Evolutionary conservation across 1,139 yeast genomes (phyloP), one percentile per base, ranked within the genome.

Genomic region (Scheffersomyces illinoinensis): DNA sequence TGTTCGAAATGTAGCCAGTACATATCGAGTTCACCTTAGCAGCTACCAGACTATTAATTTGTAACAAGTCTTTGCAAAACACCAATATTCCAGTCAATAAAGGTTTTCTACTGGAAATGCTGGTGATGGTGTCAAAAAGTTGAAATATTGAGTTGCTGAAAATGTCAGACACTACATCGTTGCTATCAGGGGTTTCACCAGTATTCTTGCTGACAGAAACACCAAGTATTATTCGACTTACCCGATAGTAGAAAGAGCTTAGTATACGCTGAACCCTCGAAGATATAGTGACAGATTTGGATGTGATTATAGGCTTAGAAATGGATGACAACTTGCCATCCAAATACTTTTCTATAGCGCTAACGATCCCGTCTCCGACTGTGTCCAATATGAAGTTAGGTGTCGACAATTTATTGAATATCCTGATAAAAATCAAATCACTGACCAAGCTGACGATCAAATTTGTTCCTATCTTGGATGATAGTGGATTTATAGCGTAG

Each of bases 361-460:
- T 64, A 43, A 62, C 56, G 24, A 67, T 56, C 7, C 66, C 57
- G 48, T 56, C 54, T 6, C 57, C 43, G 1, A 62, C 54, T 21
- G 67, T 64, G 3, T 64, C 66, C 12, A 76, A 58, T 0, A 78
- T 61, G 55, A 79, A 78, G 8, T 68, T 66, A 0, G 78, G 78
- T 2, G 74, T 63, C 1, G 80, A 63, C 18, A 79, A 60, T 61
- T 72, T 74, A 1, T 63, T 67, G 5, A 78, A 59, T 0, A 73
- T 59, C 56, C 76, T 76, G 12, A 59, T 68, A 12, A 80, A 56
- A 8, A 80, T 76, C 60, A 79, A 64, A 63, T 80, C 83, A 8
- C 78, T 73, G 48, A 78, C 58, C 18, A 78, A 60, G 3, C 73
- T 56, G 2, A 69, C 66, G 1, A 77, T 67, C 49, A 80, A 69